phyloP scores from a whole-genome alignment of 805 yeast genomes.

The Lipomyces anomalus region DNA sequence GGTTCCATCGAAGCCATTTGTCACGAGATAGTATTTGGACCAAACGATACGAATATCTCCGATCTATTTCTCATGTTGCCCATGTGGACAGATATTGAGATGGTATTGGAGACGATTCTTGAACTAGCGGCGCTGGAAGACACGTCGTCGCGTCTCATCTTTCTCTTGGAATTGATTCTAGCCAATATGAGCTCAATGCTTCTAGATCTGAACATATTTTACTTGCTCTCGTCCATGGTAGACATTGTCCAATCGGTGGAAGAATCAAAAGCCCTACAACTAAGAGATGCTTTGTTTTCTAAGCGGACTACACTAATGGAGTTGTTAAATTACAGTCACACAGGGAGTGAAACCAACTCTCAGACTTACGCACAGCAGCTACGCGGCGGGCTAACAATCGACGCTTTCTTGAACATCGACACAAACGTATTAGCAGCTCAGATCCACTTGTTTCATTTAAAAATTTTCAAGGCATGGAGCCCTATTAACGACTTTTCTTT shows the following conservation, averaged over 20 bases:
- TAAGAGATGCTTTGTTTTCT: not conserved
- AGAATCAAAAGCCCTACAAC: not conserved
- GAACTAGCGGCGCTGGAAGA: constrained; percentile 33
- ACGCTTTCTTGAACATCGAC: constrained; percentile 51
- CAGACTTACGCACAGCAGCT: not conserved
- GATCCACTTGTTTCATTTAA: constrained; percentile 60
- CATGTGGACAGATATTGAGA: constrained; percentile 44
- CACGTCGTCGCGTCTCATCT: constrained; percentile 4
- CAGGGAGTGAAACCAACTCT: not conserved
- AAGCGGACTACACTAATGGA: not conserved
- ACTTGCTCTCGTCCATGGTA: not conserved
- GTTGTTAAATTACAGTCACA: not conserved
- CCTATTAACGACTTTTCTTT: constrained; percentile 74
- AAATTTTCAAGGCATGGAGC: constrained; percentile 66
- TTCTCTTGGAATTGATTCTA: constrained; percentile 3
- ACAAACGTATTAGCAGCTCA: constrained; percentile 53
- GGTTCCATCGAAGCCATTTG: constrained; percentile 69
- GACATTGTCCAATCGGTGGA: not conserved
- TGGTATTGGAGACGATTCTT: constrained; percentile 42
- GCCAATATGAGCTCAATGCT: constrained; percentile 10
- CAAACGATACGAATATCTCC: constrained; percentile 38
- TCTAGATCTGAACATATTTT: constrained; percentile 3
- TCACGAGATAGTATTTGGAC: constrained; percentile 62
- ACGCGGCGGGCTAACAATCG: constrained; percentile 29
- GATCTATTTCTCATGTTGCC: constrained; percentile 52